These are phyloP conservation scores for sweet orange (Citrus sinensis) DNA, from an alignment of 345 rosid species.

Conservation along the genomic window DVS_A1.0 CM039168.1:24528001-24528500, in stretches of 20 bases:
- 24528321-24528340: neutral
- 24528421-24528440: neutral
- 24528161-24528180: neutral
- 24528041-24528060: too few species aligned
- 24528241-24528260: neutral
- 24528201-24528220: neutral
- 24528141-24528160: neutral
- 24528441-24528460: neutral
- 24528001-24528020: neutral
- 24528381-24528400: neutral
- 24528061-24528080: neutral
- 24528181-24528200: neutral
- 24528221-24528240: neutral
- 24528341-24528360: neutral
- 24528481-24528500: neutral
- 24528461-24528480: neutral
- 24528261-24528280: neutral
- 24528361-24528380: neutral
- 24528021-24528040: neutral
- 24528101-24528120: neutral
- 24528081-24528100: neutral
- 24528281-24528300: neutral
- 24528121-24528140: neutral
- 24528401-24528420: neutral
- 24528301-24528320: neutral